Evolutionary conservation across 192 early-diverging fungal genomes (phyloP).

Genomic region (Phlyctochytrium arcticum): DNA sequence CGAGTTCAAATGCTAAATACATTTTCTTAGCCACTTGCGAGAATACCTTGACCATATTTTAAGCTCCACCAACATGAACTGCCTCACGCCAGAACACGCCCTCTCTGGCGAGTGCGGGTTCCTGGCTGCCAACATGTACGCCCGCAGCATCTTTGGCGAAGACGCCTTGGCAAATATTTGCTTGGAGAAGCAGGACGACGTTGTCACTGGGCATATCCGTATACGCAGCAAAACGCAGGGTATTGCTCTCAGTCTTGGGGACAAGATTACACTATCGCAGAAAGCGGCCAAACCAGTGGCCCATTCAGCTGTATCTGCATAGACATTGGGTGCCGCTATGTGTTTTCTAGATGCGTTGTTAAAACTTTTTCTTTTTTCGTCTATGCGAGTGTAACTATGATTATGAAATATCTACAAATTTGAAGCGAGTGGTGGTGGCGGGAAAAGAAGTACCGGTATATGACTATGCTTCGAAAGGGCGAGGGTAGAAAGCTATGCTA

Average conservation of each 20-base stretch:
- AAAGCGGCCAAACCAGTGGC: background rate
- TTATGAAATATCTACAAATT: too few species aligned
- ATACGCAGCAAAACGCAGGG: constrained; percentile 99
- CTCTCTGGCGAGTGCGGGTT: constrained; percentile 94
- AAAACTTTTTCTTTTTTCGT: too few species aligned
- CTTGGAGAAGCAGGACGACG: constrained; percentile 68
- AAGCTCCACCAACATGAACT: constrained; percentile 97
- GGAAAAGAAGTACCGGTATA: too few species aligned
- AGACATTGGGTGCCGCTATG: background rate
- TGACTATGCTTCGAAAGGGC: too few species aligned
- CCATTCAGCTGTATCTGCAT: background rate
- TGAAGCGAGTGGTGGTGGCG: too few species aligned
- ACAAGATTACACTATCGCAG: constrained; percentile 37
- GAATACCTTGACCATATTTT: constrained; percentile 90
- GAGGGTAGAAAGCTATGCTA: too few species aligned
- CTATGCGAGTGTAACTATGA: too few species aligned
- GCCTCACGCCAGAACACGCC: constrained; percentile 90
- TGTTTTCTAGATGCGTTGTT: too few species aligned
- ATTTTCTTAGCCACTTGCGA: constrained; percentile 66
- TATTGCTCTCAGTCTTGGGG: constrained; percentile 89
- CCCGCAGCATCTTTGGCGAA: constrained; percentile 94
- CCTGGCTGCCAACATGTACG: constrained; percentile 96
- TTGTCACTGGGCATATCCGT: constrained; percentile 92
- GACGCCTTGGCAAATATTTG: constrained; percentile 98
- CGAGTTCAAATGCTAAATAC: background rate